phyloP scores from a whole-genome alignment of 2,329 filamentous ascomycete genomes.

The Leptographium lundbergii region DNA sequence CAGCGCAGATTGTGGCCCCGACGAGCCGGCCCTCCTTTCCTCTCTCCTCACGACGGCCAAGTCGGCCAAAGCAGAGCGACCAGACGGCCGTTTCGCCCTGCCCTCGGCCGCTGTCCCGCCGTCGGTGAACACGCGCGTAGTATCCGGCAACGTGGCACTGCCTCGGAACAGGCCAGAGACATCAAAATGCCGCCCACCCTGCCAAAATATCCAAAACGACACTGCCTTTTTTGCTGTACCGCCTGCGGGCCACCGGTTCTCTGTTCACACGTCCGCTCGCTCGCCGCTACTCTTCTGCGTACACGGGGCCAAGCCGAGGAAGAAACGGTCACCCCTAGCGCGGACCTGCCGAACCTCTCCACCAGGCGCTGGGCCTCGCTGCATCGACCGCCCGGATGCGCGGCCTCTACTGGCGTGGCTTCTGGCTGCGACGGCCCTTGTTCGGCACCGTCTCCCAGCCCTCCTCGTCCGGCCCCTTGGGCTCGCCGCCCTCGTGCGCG shows the following conservation, averaged over 20 bases:
- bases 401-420: constrained; percentile 6
- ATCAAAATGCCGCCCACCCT: not conserved
- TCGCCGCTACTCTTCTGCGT: not conserved
- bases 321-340: too few relatives aligned
- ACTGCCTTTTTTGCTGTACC: not conserved
- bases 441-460: constrained; percentile 49
- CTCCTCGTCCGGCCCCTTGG: constrained; percentile 35
- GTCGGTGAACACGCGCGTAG: not conserved
- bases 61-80: too few relatives aligned
- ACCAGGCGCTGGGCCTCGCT: not conserved
- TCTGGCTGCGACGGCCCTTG: constrained; percentile 25
- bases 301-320: not conserved
- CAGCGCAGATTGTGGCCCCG: not conserved
- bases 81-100: too few relatives aligned
- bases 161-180: not conserved
- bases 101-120: not conserved
- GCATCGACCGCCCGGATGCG: too few relatives aligned
- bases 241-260: not conserved
- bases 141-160: not conserved
- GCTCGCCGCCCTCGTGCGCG: constrained; percentile 18
- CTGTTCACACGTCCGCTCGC: not conserved
- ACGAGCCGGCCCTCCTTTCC: not conserved
- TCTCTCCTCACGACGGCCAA: too few relatives aligned
- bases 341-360: not conserved
- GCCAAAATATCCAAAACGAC: constrained; percentile 5